Base-by-base conservation (phyloP, 257 asterid species). In the Lantana camara region DNA sequence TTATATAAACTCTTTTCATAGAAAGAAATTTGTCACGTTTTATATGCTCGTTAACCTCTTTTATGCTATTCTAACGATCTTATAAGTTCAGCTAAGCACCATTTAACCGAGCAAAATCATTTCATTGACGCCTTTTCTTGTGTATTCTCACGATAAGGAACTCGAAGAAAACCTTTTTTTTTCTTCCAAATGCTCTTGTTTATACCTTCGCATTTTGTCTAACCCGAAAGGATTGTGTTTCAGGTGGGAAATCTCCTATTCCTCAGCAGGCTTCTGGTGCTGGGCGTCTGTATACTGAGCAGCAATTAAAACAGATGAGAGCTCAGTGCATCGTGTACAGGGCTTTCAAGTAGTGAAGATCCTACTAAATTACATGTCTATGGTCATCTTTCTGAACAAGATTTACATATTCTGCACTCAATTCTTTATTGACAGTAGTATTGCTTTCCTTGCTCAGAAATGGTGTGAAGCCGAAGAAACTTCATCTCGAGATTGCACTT, bases 311-410 rank as follows among this genome's bases (percentile, higher is more conserved):
- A 66, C 97, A 94, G 82, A 96, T 94, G 73, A 83, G 99, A 74
- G 99, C 99, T 13, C 99, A 94, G 79, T 94, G 99, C 63, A 96
- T 90, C 69, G 99, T 94, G 67, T 94, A 90, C 78, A 77, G 90
- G 79, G 91, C 99, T 66, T 88, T 94, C 77, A 88, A 97, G 99
- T 93, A 63, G 65, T 65, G 65, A 23, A 63, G 21, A 14, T n/a
- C 50, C 23, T 41, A 32, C 35, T 48, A 50, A 16, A 42, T 24
- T 2, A 47, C 24, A 48, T 60, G 44, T 48, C 32, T 64, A 34
- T 73, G 67, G 40, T 60, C 63, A 53, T 20, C 53, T 42, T 51
- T 27, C 61, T 60, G 11, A 16, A 37, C 30, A 41, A 35, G 56
- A 41, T 27, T 2, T 27, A n/a, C n/a, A n/a, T n/a, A 66, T 41